phyloP scores from a whole-genome alignment of 257 asterid species.

The Nyctanthes arbortristis region DNA sequence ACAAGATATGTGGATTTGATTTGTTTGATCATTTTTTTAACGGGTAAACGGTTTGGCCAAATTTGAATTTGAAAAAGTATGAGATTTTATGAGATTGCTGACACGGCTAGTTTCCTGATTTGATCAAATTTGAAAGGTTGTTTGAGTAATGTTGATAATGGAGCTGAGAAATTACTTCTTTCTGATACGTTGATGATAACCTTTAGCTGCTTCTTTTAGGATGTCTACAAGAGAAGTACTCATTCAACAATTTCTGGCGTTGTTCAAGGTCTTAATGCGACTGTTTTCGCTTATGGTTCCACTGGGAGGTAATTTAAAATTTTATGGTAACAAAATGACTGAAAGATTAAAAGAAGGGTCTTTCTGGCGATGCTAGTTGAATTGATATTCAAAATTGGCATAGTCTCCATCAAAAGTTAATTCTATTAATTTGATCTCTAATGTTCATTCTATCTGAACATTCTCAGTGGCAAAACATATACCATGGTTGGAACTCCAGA shows the following conservation, averaged over 20 bases:
- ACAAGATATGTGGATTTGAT: too few relatives aligned
- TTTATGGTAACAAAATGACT: conserved; percentile 16
- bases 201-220: conserved; percentile 45
- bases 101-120: conserved; percentile 4
- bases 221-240: conserved; percentile 71
- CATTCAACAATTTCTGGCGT: conserved; percentile 80
- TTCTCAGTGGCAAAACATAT: conserved; percentile 88
- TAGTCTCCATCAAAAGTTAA: not conserved
- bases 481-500: conserved; percentile 91
- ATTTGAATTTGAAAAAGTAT: too few relatives aligned
- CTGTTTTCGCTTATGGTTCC: conserved; percentile 95
- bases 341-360: conserved; percentile 4
- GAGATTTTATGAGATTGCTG: too few relatives aligned
- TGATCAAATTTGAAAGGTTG: conserved; percentile 20
- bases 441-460: conserved; percentile 1
- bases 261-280: conserved; percentile 93
- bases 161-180: conserved; percentile 11
- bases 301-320: conserved; percentile 75
- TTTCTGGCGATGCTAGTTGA: not conserved
- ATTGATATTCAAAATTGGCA: conserved; percentile 10
- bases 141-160: not conserved
- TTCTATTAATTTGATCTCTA: conserved; percentile 12
- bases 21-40: too few relatives aligned
- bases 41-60: too few relatives aligned
- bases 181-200: conserved; percentile 18